A percentile compares a stretch with the other conserved stretches of the same genome.
Conservation (phyloP, 2,329 filamentous ascomycete species). For the Colletotrichum plurivorum region DNA sequence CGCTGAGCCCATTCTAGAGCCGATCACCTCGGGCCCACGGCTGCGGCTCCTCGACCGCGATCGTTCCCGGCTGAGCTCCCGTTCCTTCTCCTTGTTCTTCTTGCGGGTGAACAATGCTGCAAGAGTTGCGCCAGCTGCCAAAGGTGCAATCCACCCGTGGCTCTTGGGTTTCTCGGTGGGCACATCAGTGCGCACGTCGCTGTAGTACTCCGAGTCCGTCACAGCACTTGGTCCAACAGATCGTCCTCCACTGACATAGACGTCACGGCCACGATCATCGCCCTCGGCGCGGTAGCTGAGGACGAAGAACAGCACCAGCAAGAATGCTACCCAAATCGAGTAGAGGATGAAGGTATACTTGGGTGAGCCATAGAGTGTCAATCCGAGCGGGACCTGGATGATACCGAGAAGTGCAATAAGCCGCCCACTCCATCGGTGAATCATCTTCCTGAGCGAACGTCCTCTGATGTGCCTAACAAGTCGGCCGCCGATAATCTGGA, state of each 20-base stretch:
- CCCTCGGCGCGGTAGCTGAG: slow-evolving; percentile 78
- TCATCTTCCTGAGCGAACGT: slow-evolving; percentile 68
- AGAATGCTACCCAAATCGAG: slow-evolving; percentile 80
- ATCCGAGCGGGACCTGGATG: slow-evolving; percentile 87
- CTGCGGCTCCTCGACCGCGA: slow-evolving; percentile 52
- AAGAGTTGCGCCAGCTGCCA: slow-evolving; percentile 66
- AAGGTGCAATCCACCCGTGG: slow-evolving; percentile 65
- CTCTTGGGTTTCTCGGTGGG: slow-evolving; percentile 50
- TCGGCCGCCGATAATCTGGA: slow-evolving; percentile 79
- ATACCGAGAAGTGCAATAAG: slow-evolving; percentile 85
- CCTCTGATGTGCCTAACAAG: slow-evolving; percentile 69
- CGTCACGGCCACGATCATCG: slow-evolving; percentile 65
- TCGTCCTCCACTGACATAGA: slow-evolving; percentile 71
- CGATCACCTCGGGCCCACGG: slow-evolving; percentile 63
- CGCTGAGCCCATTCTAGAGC: slow-evolving; percentile 67
- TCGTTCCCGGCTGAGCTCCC: slow-evolving; percentile 57
- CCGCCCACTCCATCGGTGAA: slow-evolving; percentile 92
- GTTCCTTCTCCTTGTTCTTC: slow-evolving; percentile 56
- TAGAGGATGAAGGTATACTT: slow-evolving; percentile 88
- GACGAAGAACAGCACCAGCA: slow-evolving; percentile 84
- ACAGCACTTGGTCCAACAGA: slow-evolving; percentile 62
- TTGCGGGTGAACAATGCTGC: slow-evolving; percentile 62
- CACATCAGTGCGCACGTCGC: slow-evolving; percentile 50
- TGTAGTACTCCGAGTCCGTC: slow-evolving; percentile 58
- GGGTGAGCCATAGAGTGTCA: slow-evolving; percentile 94